Conservation (phyloP, 1,139 yeast genomes). For the Yamadazyma taylorii region DNA sequence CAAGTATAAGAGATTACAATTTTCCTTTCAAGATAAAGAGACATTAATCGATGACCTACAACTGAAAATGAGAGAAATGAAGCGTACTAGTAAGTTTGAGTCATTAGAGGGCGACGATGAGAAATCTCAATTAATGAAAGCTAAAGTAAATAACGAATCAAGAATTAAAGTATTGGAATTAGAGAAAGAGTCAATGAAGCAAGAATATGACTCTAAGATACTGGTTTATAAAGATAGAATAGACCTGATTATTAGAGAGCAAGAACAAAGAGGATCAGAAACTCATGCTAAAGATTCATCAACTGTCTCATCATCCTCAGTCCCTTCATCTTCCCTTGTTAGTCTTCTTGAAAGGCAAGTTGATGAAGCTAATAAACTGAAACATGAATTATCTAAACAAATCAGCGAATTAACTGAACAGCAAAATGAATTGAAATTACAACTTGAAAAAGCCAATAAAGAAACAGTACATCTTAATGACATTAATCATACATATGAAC, state of each 20-base stretch:
- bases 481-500: slow-evolving; percentile 14
- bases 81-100: slow-evolving; percentile 21
- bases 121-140: slow-evolving; percentile 29
- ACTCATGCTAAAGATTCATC: slow-evolving; percentile 4
- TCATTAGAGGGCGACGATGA: slow-evolving; percentile 30
- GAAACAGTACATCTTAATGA: slow-evolving; percentile 9
- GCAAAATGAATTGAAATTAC: slow-evolving; percentile 10
- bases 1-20: slow-evolving; percentile 26
- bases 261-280: slow-evolving; percentile 1
- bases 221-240: slow-evolving; percentile 25
- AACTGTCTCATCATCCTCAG: no score
- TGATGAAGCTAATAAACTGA: slow-evolving; percentile 27
- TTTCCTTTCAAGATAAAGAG: slow-evolving; percentile 31
- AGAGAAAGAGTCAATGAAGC: slow-evolving; percentile 35
- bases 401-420: slow-evolving; percentile 10
- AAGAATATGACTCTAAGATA: slow-evolving; percentile 32
- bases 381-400: slow-evolving; percentile 7
- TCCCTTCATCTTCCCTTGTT: slow-evolving; percentile 21
- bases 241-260: slow-evolving; percentile 11
- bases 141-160: slow-evolving; percentile 34
- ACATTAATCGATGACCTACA: slow-evolving; percentile 30
- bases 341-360: slow-evolving; percentile 36
- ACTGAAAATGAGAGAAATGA: slow-evolving; percentile 25
- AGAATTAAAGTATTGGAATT: slow-evolving; percentile 33
- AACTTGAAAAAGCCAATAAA: slow-evolving; percentile 1